Evolutionary conservation across 768 basidiomycete species (phyloP).

Genomic region (Boletus huronensis): DNA sequence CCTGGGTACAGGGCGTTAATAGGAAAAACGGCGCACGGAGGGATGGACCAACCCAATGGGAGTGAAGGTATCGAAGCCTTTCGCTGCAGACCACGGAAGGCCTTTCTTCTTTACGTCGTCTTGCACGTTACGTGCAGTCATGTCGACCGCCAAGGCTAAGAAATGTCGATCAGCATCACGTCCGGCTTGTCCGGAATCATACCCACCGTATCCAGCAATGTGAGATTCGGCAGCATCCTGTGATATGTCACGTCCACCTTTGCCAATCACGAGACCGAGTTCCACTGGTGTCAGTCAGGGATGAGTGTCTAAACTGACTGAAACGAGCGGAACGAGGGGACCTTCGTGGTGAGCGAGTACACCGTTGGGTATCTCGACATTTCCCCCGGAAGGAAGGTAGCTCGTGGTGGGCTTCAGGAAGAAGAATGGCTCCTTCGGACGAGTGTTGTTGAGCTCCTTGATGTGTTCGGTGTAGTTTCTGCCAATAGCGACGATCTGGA

Average conservation of each 20-base stretch:
- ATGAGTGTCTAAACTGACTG: background rate
- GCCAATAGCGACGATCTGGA: slow-evolving; percentile 90
- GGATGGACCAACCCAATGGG: slow-evolving; percentile 66
- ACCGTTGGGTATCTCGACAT: slow-evolving; percentile 82
- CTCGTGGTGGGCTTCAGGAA: slow-evolving; percentile 96
- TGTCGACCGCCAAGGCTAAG: slow-evolving; percentile 87
- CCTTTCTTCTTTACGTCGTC: slow-evolving; percentile 89
- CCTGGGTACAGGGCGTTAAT: slow-evolving; percentile 36
- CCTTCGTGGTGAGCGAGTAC: slow-evolving; percentile 91
- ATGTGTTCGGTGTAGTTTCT: slow-evolving; percentile 91
- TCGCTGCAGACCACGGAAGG: slow-evolving; percentile 95
- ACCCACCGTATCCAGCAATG: slow-evolving; percentile 88
- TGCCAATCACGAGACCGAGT: slow-evolving; percentile 95
- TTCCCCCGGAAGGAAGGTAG: slow-evolving; percentile 74
- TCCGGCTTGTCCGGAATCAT: background rate
- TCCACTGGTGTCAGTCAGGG: slow-evolving; percentile 55
- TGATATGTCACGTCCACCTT: slow-evolving; percentile 77
- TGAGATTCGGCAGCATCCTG: slow-evolving; percentile 68
- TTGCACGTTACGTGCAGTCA: slow-evolving; percentile 96
- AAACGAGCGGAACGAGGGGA: slow-evolving; percentile 20
- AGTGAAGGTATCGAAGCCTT: slow-evolving; percentile 96
- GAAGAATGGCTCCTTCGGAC: slow-evolving; percentile 94
- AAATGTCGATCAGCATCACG: background rate
- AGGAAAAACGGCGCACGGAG: background rate
- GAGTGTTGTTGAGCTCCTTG: slow-evolving; percentile 84